These are phyloP conservation scores for Coemansia sp. DNA, from an alignment of 192 early-diverging fungal genomes.

Conservation along the genomic window DNA sequence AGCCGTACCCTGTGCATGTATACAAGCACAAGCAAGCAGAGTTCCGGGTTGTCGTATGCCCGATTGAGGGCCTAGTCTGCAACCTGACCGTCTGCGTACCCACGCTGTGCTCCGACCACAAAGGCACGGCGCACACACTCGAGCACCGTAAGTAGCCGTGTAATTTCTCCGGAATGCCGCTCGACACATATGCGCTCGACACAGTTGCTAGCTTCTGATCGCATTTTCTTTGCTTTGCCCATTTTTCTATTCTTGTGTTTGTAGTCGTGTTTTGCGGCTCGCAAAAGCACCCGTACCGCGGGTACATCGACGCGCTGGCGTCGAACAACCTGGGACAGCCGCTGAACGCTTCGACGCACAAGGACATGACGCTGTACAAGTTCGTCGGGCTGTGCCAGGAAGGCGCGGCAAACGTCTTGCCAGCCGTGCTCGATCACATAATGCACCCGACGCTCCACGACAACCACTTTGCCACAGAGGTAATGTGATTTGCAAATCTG, in stretches of 20 bases:
- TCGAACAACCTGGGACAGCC: constrained; percentile 71
- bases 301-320: constrained; percentile 73
- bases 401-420: constrained; percentile 70
- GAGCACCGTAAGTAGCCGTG: constrained; percentile 66
- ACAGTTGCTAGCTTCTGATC: neutral
- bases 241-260: constrained; percentile 1
- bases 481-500: constrained; percentile 27
- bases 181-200: neutral
- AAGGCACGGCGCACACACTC: constrained; percentile 79
- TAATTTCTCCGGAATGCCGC: neutral
- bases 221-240: neutral
- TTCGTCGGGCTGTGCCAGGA: constrained; percentile 65
- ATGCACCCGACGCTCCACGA: constrained; percentile 70
- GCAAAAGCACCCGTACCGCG: constrained; percentile 61
- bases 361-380: constrained; percentile 69
- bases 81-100: constrained; percentile 68
- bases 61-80: constrained; percentile 66
- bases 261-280: constrained; percentile 85
- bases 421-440: constrained; percentile 79
- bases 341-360: constrained; percentile 64
- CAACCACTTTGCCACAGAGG: constrained; percentile 76
- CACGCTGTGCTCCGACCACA: constrained; percentile 64
- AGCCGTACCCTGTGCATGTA: constrained; percentile 45
- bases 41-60: constrained; percentile 65
- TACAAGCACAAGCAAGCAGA: constrained; percentile 54